These are phyloP conservation scores for Neonectria punicea DNA, from an alignment of 2,329 filamentous ascomycete species.

Conservation along the genomic window DNA sequence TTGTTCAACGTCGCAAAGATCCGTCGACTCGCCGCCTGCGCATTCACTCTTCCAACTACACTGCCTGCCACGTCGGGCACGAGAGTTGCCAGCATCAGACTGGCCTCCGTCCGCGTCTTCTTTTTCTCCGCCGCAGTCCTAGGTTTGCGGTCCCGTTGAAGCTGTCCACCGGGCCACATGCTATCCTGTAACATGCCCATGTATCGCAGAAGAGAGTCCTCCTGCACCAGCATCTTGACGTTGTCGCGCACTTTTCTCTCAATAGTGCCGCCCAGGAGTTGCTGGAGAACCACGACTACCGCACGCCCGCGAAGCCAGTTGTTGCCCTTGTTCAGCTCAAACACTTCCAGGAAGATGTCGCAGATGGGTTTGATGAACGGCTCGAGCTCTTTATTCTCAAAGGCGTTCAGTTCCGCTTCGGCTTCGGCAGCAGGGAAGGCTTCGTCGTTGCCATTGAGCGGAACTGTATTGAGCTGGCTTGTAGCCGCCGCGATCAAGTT, in stretches of 20 bases:
- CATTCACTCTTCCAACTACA: slow-evolving; percentile 92
- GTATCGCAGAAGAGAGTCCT: slow-evolving; percentile 82
- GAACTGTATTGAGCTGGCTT: slow-evolving; percentile 68
- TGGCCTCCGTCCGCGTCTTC: slow-evolving; percentile 86
- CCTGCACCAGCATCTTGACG: slow-evolving; percentile 76
- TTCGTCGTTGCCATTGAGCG: slow-evolving; percentile 63
- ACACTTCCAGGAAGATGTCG: slow-evolving; percentile 95
- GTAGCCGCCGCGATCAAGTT: slow-evolving; percentile 85
- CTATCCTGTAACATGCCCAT: slow-evolving; percentile 76
- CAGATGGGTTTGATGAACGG: slow-evolving; percentile 99
- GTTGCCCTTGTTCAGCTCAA: slow-evolving; percentile 93
- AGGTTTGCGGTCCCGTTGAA: slow-evolving; percentile 60
- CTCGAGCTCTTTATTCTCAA: slow-evolving; percentile 88
- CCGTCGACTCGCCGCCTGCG: slow-evolving; percentile 87
- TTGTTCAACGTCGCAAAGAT: slow-evolving; percentile 95
- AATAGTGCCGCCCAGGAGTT: slow-evolving; percentile 93
- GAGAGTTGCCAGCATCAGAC: slow-evolving; percentile 86
- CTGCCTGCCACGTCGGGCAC: slow-evolving; percentile 91
- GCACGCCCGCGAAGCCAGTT: slow-evolving; percentile 97
- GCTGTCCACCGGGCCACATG: slow-evolving; percentile 82
- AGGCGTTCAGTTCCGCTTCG: slow-evolving; percentile 92
- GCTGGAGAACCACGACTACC: slow-evolving; percentile 95
- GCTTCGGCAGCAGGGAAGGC: slow-evolving; percentile 74
- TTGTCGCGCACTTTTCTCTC: slow-evolving; percentile 94
- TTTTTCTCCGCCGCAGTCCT: slow-evolving; percentile 79